Conservation (phyloP, 345 rosid species). For the Arabis alpina region DNA sequence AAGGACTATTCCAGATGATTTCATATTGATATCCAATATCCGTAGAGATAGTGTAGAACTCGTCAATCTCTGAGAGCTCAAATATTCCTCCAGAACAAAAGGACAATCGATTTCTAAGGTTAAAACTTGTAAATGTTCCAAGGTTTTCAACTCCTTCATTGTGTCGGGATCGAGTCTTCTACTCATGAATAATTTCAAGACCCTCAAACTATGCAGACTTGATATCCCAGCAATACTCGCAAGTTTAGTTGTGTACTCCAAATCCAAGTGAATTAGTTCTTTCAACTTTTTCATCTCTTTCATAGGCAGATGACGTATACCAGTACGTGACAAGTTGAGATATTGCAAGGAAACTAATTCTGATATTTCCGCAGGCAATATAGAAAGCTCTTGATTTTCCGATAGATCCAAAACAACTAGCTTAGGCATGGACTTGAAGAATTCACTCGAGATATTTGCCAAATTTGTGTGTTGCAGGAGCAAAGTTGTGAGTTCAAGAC, state of each 20-base stretch:
- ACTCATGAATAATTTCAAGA: fast-evolving
- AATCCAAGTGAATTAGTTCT: slow-evolving; percentile 3
- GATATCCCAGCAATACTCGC: neutral
- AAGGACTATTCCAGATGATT: neutral
- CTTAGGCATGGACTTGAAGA: slow-evolving; percentile 39
- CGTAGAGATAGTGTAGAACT: neutral
- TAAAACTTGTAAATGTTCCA: slow-evolving; percentile 8
- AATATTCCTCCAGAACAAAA: fast-evolving
- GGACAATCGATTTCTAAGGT: fast-evolving
- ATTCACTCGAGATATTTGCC: slow-evolving; percentile 19
- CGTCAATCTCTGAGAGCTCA: slow-evolving; percentile 3
- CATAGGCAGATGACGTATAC: neutral
- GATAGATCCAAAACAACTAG: slow-evolving; percentile 42
- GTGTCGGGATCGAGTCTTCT: neutral
- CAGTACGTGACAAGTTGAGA: neutral
- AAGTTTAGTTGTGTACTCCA: fast-evolving
- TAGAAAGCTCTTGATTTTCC: neutral
- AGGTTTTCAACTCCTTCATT: slow-evolving; percentile 5
- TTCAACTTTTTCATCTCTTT: too few relatives aligned
- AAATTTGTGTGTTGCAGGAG: neutral
- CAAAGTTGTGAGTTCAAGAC: slow-evolving; percentile 37
- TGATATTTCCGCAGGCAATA: slow-evolving; percentile 4
- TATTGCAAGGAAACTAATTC: slow-evolving; percentile 20
- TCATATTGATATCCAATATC: fast-evolving
- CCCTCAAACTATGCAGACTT: neutral